Conservation (phyloP, 495 filamentous ascomycete species). For the Talaromyces borbonicus region DNA sequence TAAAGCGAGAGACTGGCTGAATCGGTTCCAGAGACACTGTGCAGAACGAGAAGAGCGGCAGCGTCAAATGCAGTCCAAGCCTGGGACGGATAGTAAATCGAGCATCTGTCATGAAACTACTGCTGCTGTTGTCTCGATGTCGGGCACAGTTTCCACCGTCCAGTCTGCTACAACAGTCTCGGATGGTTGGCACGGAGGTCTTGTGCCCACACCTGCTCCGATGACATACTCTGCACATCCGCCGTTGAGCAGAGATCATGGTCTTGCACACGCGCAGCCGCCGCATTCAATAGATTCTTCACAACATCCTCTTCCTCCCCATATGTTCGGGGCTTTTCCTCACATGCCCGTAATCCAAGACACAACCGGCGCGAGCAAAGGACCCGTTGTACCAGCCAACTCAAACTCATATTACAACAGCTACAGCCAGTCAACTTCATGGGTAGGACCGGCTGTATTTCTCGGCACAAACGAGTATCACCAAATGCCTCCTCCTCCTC, state of each 20-base stretch:
- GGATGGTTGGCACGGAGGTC: slow-evolving; percentile 3
- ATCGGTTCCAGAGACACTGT: slow-evolving; percentile 22
- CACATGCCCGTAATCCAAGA: background rate
- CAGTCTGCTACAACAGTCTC: too few species aligned
- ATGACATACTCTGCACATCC: background rate
- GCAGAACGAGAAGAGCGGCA: slow-evolving; percentile 6
- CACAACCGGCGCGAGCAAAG: background rate
- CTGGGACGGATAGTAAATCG: background rate
- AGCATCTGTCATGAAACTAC: background rate
- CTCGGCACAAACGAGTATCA: background rate
- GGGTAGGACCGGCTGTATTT: background rate
- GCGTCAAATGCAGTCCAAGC: background rate
- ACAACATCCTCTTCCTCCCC: background rate
- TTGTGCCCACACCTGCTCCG: background rate
- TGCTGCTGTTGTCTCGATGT: background rate
- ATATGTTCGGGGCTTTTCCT: background rate
- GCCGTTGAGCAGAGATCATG: background rate
- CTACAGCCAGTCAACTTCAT: background rate
- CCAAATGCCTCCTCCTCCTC: background rate
- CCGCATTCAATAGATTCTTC: background rate
- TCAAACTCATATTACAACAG: background rate
- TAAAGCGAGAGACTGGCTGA: slow-evolving; percentile 28
- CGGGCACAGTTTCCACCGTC: too few species aligned
- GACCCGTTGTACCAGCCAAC: background rate
- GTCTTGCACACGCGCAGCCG: background rate